Conservation (phyloP, 2,329 filamentous ascomycete genomes). For the Claviceps sp. region DNA sequence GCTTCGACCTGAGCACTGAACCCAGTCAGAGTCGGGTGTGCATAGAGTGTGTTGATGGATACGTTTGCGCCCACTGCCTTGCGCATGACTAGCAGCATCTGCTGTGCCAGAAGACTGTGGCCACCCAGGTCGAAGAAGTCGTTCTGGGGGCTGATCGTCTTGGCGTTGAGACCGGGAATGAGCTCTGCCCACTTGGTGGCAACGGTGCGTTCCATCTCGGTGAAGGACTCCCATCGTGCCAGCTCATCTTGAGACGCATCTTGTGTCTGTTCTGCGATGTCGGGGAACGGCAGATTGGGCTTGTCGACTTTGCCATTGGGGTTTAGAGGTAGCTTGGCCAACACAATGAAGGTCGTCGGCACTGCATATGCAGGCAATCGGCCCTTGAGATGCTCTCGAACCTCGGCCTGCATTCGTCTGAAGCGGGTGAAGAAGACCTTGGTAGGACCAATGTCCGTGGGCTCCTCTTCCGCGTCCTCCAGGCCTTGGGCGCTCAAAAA, state of each 20-base stretch:
- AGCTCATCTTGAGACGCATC: slow-evolving; percentile 22
- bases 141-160: slow-evolving; percentile 35
- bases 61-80: slow-evolving; percentile 18
- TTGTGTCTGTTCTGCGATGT: slow-evolving; percentile 49
- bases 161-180: slow-evolving; percentile 51
- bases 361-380: slow-evolving; percentile 30
- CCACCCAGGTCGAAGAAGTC: slow-evolving; percentile 26
- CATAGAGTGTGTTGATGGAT: slow-evolving; percentile 19
- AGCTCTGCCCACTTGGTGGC: slow-evolving; percentile 57
- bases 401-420: slow-evolving; percentile 32
- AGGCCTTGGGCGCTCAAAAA: slow-evolving; percentile 47
- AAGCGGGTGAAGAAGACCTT: slow-evolving; percentile 31
- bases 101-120: slow-evolving; percentile 46
- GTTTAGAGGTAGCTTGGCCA: slow-evolving; percentile 49
- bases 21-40: slow-evolving; percentile 14
- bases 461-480: slow-evolving; percentile 42
- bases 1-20: slow-evolving; percentile 18
- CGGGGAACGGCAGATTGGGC: slow-evolving; percentile 66
- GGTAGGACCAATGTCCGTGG: slow-evolving; percentile 29
- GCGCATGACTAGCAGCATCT: slow-evolving; percentile 52
- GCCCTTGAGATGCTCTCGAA: slow-evolving; percentile 54
- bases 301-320: slow-evolving; percentile 73
- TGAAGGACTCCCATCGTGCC: slow-evolving; percentile 38
- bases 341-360: slow-evolving; percentile 20
- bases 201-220: slow-evolving; percentile 25